These are phyloP conservation scores for Cryptosporidium bovis DNA, from an alignment of 169 alveolate genomes.

Conservation along the genomic window DNA sequence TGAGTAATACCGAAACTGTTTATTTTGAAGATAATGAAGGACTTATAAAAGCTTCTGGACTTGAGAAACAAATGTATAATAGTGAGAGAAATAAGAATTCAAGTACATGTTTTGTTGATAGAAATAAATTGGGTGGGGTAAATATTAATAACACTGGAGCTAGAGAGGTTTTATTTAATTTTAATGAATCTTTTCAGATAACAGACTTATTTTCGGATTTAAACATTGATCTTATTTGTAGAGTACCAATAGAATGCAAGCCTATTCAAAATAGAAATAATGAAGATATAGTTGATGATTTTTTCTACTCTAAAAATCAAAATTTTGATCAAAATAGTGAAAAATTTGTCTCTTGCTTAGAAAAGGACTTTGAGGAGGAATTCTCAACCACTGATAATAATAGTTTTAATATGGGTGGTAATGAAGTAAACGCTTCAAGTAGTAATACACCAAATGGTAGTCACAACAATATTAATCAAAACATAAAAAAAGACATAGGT, in stretches of 20 bases:
- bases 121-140: no score
- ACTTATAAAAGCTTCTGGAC: neutral
- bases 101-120: neutral
- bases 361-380: slow-evolving; percentile 24
- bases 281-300: slow-evolving; percentile 38
- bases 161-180: slow-evolving; percentile 61
- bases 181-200: slow-evolving; percentile 47
- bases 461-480: neutral
- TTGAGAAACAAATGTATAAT: slow-evolving; percentile 5
- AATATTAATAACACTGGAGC: slow-evolving; percentile 25
- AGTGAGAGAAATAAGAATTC: slow-evolving; percentile 24
- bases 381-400: neutral
- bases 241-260: slow-evolving; percentile 49
- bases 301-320: slow-evolving; percentile 15
- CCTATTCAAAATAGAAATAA: neutral
- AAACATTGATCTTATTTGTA: slow-evolving; percentile 53
- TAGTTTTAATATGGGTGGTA: neutral
- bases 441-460: neutral
- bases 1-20: neutral
- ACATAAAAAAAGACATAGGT: slow-evolving; percentile 9
- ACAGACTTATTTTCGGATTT: slow-evolving; percentile 40
- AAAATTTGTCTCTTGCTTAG: neutral
- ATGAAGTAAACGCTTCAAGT: neutral
- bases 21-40: slow-evolving; percentile 16
- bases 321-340: neutral